Base-by-base conservation (phyloP, 345 rosid species). In the Citrus hindsii region DNA sequence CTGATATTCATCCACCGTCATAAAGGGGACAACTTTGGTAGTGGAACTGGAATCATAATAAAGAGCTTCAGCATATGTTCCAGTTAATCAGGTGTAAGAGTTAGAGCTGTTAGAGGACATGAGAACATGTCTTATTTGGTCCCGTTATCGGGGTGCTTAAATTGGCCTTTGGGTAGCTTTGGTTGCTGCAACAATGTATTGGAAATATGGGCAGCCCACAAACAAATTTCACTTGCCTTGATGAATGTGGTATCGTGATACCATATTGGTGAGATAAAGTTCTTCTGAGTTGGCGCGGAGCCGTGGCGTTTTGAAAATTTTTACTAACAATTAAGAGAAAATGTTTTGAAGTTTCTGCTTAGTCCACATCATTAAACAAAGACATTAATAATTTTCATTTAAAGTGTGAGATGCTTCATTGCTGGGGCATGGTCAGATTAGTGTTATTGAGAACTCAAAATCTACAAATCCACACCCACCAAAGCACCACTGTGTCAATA, bases 1-100 rank as follows among this genome's bases (percentile, higher is more conserved):
- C 60, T 69, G 10, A 51, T 51, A 38, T 78, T 71, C 80, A 74
- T 69, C 82, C 80, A 82, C 78, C 77, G 82, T 73, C 82, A 68
- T 75, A 69, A 74, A 22, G 33, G 51, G 66, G 79, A 53, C 70
- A 62, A 63, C 28, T 56, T 79, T 16, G 77, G 24, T 13, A 3
- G 51, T 12, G 51, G 51, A 46, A 12, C 51, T 16, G 62, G 72
- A 56, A 75, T 67, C 75, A 60, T 14, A 67, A 30, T 69, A 13
- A 25, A 60, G 30, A 64, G 24, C 22, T 56, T 71, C 14, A 19
- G 56, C 33, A 3, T 40, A 28, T 42, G 35, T 69, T 59, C 56
- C 66, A 21, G 58, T 25, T 32, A 33, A 38, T 35, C 32, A 51
- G 59, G 68, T 9, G 22, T 3, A 24, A 19, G 42, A 32, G 35